phyloP scores from a whole-genome alignment of 176 grass and related monocot genomes.

The Olyra latifolia region DNA sequence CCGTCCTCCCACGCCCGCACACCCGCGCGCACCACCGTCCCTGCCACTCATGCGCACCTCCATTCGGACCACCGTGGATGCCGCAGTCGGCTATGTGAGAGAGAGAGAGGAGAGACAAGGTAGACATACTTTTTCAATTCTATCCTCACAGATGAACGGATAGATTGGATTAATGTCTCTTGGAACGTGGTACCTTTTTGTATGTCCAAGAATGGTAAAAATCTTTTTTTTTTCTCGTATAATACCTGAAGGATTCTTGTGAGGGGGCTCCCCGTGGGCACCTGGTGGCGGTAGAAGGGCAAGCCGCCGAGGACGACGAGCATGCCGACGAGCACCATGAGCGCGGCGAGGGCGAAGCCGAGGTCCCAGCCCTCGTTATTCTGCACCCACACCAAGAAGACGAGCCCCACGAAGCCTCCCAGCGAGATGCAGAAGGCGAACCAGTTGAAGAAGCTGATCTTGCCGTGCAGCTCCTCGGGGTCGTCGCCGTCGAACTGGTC shows the following conservation, averaged over 20 bases:
- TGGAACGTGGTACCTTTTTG: no score
- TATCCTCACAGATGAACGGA: no score
- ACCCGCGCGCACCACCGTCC: no score
- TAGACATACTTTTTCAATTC: no score
- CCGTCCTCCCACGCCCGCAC: no score
- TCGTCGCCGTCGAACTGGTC: conserved; percentile 62
- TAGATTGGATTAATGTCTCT: no score
- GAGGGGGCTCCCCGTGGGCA: conserved; percentile 63
- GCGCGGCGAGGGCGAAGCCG: conserved; percentile 23
- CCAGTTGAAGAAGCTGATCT: conserved; percentile 75
- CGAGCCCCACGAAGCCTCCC: conserved; percentile 40
- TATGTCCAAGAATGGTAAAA: no score
- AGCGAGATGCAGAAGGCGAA: conserved; percentile 52
- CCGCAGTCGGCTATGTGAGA: no score
- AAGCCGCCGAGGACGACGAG: conserved; percentile 38
- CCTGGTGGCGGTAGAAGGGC: conserved; percentile 51
- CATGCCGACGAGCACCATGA: conserved; percentile 29
- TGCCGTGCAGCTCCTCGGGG: conserved; percentile 17
- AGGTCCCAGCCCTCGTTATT: conserved; percentile 55
- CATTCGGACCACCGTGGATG: no score
- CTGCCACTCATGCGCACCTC: no score
- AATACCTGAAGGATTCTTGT: conserved; percentile 57
- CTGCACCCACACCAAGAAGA: conserved; percentile 64
- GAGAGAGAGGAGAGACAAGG: no score
- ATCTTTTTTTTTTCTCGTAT: no score